Conservation (phyloP, 805 yeast genomes). For the Yueomyces sinensis region DNA sequence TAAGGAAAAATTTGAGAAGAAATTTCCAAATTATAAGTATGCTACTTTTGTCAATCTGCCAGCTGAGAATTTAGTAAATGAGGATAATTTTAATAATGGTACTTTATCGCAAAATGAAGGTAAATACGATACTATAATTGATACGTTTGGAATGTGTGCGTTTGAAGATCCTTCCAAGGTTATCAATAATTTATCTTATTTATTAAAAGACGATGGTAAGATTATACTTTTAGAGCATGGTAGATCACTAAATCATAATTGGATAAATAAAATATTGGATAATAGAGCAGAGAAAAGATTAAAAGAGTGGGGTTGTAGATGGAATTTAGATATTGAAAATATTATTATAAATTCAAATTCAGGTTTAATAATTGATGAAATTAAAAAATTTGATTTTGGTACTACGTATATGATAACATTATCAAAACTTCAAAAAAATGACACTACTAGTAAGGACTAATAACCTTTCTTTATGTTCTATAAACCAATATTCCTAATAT, state of each 20-base stretch:
- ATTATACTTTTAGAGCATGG: conserved; percentile 88
- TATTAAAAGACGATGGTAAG: conserved; percentile 84
- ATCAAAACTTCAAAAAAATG: not conserved
- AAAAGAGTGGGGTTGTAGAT: conserved; percentile 91
- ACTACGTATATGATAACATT: conserved; percentile 77
- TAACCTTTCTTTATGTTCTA: too few species aligned
- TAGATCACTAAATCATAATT: conserved; percentile 64
- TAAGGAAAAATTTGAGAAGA: conserved; percentile 52
- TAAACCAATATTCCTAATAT: too few species aligned
- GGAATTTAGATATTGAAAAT: conserved; percentile 91
- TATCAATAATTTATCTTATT: conserved; percentile 51
- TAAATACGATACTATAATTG: conserved; percentile 82
- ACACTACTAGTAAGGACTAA: too few species aligned
- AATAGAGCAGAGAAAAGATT: conserved; percentile 71
- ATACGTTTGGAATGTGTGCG: conserved; percentile 92
- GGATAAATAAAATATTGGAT: conserved; percentile 70
- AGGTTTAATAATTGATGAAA: conserved; percentile 71
- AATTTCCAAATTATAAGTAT: conserved; percentile 51
- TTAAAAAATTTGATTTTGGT: conserved; percentile 75
- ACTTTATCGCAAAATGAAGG: conserved; percentile 13
- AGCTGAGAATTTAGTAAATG: conserved; percentile 63
- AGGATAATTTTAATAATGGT: too few species aligned
- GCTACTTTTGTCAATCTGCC: conserved; percentile 85
- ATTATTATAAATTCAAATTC: conserved; percentile 71
- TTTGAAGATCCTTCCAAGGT: conserved; percentile 88